Conservation (phyloP, 2,329 filamentous ascomycete species). For the Aureobasidium sp. region DNA sequence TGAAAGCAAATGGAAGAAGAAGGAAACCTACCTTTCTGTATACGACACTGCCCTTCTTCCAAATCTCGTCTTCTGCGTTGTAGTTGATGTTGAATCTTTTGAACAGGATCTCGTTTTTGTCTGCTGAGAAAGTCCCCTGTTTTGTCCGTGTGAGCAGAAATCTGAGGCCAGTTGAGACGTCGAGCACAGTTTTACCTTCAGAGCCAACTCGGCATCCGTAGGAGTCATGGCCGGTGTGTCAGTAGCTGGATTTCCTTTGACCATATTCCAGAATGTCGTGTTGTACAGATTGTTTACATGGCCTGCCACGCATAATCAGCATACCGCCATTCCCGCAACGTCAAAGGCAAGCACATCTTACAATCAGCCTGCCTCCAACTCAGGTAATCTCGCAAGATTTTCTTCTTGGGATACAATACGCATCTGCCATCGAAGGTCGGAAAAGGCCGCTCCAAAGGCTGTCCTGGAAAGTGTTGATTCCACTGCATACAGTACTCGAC, state of each 20-base stretch:
- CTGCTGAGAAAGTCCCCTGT: conserved; percentile 72
- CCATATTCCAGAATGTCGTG: conserved; percentile 88
- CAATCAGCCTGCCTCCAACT: conserved; percentile 97
- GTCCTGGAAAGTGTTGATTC: conserved; percentile 67
- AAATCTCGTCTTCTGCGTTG: conserved; percentile 91
- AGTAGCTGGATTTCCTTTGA: conserved; percentile 1
- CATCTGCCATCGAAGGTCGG: conserved; percentile 91
- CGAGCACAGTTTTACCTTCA: conserved; percentile 51
- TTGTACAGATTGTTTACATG: conserved; percentile 99
- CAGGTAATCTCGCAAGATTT: conserved; percentile 87
- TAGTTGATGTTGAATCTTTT: conserved; percentile 89
- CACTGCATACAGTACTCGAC: conserved; percentile 82
- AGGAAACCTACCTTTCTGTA: conserved; percentile 50
- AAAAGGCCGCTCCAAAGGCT: conserved; percentile 62
- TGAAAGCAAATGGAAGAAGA: background rate
- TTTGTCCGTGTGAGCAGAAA: background rate
- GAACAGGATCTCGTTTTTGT: conserved; percentile 96
- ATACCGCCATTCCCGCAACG: background rate
- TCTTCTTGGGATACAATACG: conserved; percentile 76
- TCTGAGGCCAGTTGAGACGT: background rate
- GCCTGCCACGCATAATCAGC: conserved; percentile 4
- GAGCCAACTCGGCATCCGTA: conserved; percentile 70
- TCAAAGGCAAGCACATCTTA: conserved; percentile 38
- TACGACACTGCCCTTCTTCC: conserved; percentile 85
- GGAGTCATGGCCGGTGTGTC: conserved; percentile 53